Conservation (phyloP, 2,329 filamentous ascomycete genomes). For the Esteya vermicola region DNA sequence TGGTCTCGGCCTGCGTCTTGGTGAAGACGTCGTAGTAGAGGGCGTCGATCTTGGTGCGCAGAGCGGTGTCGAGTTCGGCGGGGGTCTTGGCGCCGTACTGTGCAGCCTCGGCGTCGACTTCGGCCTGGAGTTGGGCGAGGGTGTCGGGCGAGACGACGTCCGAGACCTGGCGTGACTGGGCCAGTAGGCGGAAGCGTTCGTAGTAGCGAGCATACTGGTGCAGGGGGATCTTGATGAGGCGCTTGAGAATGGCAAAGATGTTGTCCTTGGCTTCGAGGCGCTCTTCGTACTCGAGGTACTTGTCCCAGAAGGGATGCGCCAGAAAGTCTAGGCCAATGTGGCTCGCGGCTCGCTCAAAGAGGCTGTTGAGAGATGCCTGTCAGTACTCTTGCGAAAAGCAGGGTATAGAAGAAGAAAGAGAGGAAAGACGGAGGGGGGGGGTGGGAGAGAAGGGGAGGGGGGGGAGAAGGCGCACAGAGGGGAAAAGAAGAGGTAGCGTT, state of each 20-base stretch:
- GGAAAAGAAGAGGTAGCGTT: constrained; percentile 15
- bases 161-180: constrained; percentile 54
- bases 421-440: no score
- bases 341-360: constrained; percentile 80
- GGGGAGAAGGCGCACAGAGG: constrained; percentile 7
- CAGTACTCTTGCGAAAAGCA: no score
- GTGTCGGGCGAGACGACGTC: constrained; percentile 59
- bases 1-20: constrained; percentile 73
- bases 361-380: constrained; percentile 41
- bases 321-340: constrained; percentile 87
- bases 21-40: constrained; percentile 72
- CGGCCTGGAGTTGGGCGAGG: constrained; percentile 53
- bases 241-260: constrained; percentile 70
- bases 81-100: constrained; percentile 44
- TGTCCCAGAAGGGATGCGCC: constrained; percentile 96
- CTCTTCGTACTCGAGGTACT: constrained; percentile 95
- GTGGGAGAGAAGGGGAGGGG: neutral
- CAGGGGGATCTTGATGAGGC: constrained; percentile 80
- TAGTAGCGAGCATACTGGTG: constrained; percentile 94
- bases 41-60: constrained; percentile 66
- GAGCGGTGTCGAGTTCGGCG: constrained; percentile 67
- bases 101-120: constrained; percentile 53
- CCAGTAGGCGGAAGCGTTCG: constrained; percentile 70
- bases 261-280: constrained; percentile 71
- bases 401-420: constrained; percentile 2